phyloP scores from a whole-genome alignment of 768 basidiomycete genomes.

The Hypsizygus marmoreus region DNA sequence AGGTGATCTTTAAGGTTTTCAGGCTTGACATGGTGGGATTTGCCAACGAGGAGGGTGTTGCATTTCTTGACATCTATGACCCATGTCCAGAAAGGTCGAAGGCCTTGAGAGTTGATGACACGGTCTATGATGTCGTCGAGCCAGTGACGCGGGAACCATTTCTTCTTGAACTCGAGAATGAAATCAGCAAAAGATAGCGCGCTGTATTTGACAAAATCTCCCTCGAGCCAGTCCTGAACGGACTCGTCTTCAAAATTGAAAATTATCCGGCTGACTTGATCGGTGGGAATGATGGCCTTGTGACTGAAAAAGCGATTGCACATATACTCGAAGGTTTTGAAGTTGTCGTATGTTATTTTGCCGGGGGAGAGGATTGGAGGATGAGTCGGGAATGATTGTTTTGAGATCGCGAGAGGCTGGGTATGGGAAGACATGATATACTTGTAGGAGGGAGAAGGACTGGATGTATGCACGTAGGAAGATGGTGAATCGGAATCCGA shows the following conservation, averaged over 20 bases:
- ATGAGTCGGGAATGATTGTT: neutral
- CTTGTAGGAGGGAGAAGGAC: too few species aligned
- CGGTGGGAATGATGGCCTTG: neutral
- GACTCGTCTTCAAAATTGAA: neutral
- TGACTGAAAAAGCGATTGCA: neutral
- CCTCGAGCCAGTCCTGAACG: neutral
- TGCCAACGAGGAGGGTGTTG: too few species aligned
- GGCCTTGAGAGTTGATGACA: neutral
- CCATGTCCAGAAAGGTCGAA: neutral
- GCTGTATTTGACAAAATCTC: neutral
- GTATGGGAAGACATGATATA: too few species aligned
- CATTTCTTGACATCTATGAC: neutral
- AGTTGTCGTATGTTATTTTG: neutral
- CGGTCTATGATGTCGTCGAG: neutral
- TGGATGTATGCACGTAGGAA: too few species aligned
- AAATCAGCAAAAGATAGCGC: neutral
- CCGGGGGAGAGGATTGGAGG: neutral
- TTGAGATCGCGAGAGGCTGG: too few species aligned
- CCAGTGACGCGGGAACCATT: neutral
- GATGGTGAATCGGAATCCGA: too few species aligned
- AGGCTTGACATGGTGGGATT: neutral
- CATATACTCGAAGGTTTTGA: neutral
- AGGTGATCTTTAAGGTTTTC: neutral
- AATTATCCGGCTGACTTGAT: neutral
- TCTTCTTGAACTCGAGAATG: neutral